Evolutionary conservation across 441 rosid species (phyloP).

Genomic region (Flueggea neowawraea): DNA sequence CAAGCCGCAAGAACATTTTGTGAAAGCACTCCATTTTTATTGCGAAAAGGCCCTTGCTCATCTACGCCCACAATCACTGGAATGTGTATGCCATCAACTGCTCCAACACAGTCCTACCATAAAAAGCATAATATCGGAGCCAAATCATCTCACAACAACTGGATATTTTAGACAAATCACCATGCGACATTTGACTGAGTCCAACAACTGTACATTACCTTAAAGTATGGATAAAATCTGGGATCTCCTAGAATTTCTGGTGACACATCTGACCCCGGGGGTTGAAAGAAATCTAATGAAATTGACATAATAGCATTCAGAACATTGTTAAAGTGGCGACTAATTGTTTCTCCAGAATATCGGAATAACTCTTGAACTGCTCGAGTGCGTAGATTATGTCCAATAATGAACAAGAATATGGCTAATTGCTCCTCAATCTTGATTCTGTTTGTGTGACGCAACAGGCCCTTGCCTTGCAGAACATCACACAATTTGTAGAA

Average conservation of each 20-base stretch:
- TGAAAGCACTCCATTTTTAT: conserved; percentile 64
- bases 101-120: conserved; percentile 76
- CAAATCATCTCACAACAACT: conserved; percentile 1
- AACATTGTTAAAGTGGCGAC: conserved; percentile 94
- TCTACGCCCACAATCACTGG: conserved; percentile 93
- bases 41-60: conserved; percentile 88
- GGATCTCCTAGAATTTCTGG: conserved; percentile 44
- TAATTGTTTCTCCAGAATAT: conserved; percentile 87
- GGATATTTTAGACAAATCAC: background rate
- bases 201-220: conserved; percentile 32
- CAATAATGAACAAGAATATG: conserved; percentile 76
- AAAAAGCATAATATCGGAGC: conserved; percentile 5
- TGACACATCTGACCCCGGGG: conserved; percentile 49
- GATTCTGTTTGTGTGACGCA: conserved; percentile 88
- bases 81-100: conserved; percentile 74
- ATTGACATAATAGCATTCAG: conserved; percentile 75
- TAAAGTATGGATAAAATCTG: conserved; percentile 62
- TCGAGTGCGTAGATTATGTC: conserved; percentile 82
- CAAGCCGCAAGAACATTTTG: conserved; percentile 81
- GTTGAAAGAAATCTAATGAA: conserved; percentile 66
- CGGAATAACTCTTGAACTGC: conserved; percentile 79
- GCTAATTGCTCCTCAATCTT: conserved; percentile 92
- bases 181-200: no score
- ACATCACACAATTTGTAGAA: conserved; percentile 83
- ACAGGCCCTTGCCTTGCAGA: conserved; percentile 67